Evolutionary conservation across 2,329 filamentous ascomycete species (phyloP), one percentile per base, ranked within the genome.

Genomic region (Colletotrichum incanum): DNA sequence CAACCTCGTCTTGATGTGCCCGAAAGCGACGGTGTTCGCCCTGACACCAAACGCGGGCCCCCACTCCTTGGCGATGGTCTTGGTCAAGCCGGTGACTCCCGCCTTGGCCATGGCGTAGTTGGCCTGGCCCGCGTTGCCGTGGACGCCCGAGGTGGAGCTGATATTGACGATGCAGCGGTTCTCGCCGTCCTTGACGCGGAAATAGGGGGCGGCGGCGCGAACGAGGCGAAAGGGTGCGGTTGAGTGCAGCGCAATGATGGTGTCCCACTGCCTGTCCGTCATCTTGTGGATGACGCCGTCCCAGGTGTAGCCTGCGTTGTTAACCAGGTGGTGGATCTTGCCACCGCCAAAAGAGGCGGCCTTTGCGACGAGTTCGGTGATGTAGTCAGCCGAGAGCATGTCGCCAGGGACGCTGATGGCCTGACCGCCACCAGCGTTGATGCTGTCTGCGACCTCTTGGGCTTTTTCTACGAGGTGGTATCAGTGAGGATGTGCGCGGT

Each of bases 281-380:
- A 94, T 96, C 87, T 96, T 97, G 87, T 97, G 65, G 76, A 97
- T 94, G 49, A 97, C 94, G 8, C 93, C 95, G 81, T 98, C 95
- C 94, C 94, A 97, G 0, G 95, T 97, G 83, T 94, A 97, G 52
- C 94, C 94, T 0, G 94, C 95, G 80, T 97, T 97, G 83, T 97
- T 97, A 72, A 97, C 93, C 68, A 97, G 92, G 80, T 96, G 93
- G 82, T 97, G 93, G 74, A 98, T 95, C 86, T 97, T 97, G 78
- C 94, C 94, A 75, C 88, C 86, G 71, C 95, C 95, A 79, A 97
- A 97, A 59, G 92, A 92, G 1, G 93, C 94, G 0, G 94, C 88
- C 78, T 91, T 90, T 79, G 91, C 86, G 34, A 97, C 90, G n/a
- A 97, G 88, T 12, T 86, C 84, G 72, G 90, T 87, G 79, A 95